These are phyloP conservation scores for Neonectria ditissima DNA, from an alignment of 2,329 filamentous ascomycete genomes.

Conservation along the genomic window DNA sequence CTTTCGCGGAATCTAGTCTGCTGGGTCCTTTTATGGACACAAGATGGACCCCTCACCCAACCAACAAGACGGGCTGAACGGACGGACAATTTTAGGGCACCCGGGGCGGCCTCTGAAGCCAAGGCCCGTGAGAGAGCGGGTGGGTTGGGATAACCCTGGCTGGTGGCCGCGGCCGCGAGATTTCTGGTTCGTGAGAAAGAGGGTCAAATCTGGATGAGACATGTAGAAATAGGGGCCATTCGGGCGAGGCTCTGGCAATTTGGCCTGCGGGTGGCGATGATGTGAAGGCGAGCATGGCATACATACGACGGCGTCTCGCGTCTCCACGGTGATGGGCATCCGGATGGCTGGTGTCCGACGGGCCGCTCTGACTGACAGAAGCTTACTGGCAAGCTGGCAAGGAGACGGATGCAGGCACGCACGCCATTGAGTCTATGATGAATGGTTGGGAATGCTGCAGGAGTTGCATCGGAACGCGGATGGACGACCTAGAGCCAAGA, in stretches of 20 bases:
- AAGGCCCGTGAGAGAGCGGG: constrained; percentile 26
- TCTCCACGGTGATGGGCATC: constrained; percentile 36
- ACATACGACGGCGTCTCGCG: constrained; percentile 19
- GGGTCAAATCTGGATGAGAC: constrained; percentile 38
- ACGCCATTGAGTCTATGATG: constrained; percentile 1
- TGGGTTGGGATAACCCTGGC: constrained; percentile 43
- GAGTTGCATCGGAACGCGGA: constrained; percentile 1
- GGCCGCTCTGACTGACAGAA: constrained; percentile 22
- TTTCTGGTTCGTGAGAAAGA: constrained; percentile 33
- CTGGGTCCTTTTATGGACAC: neutral
- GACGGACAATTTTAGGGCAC: constrained; percentile 3
- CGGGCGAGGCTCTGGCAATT: neutral
- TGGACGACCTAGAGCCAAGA: neutral
- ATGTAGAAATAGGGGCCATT: constrained; percentile 39
- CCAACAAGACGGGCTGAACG: neutral
- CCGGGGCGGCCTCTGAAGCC: constrained; percentile 4
- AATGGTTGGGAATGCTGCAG: constrained; percentile 13
- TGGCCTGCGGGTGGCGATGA: constrained; percentile 26
- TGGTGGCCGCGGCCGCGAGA: constrained; percentile 23
- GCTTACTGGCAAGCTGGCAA: neutral
- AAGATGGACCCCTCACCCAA: neutral
- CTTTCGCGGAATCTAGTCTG: neutral
- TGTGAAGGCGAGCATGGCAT: constrained; percentile 17
- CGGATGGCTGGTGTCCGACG: constrained; percentile 22
- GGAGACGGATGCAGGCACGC: neutral